Conservation (phyloP, 2,329 filamentous ascomycete species). For the Periglandula ipomoeae region DNA sequence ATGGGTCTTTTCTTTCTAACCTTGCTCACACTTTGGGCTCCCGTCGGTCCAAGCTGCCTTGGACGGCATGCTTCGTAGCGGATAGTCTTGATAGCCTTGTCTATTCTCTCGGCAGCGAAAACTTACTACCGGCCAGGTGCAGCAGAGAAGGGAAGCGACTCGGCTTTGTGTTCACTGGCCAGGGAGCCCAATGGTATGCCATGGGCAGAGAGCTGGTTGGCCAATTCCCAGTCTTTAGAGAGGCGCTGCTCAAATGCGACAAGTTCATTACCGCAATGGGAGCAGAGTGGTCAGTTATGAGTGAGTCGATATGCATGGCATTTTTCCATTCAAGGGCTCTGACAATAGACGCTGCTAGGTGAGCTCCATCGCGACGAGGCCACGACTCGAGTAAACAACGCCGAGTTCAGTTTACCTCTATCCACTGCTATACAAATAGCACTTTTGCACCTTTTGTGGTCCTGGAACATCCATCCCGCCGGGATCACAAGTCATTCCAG, state of each 20-base stretch:
- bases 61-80: too few species aligned
- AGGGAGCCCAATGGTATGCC: conserved; percentile 23
- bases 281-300: too few species aligned
- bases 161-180: conserved; percentile 23
- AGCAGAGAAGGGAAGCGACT: too few species aligned
- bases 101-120: background rate
- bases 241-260: too few species aligned
- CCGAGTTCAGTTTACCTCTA: conserved; percentile 11
- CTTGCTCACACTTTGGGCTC: too few species aligned
- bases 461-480: conserved; percentile 17
- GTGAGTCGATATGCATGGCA: too few species aligned
- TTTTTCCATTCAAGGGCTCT: too few species aligned
- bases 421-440: conserved; percentile 28
- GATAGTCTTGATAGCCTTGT: background rate
- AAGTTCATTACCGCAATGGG: too few species aligned
- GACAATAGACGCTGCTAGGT: background rate
- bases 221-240: too few species aligned
- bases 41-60: too few species aligned
- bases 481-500: conserved; percentile 21
- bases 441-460: conserved; percentile 20
- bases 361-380: background rate
- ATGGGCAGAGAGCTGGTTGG: conserved; percentile 5
- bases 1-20: too few species aligned
- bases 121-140: too few species aligned
- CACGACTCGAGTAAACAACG: background rate